Evolutionary conservation across 768 basidiomycete species (phyloP), one percentile per base, ranked within the genome.

Genomic region (Kwoniella heveanensis): DNA sequence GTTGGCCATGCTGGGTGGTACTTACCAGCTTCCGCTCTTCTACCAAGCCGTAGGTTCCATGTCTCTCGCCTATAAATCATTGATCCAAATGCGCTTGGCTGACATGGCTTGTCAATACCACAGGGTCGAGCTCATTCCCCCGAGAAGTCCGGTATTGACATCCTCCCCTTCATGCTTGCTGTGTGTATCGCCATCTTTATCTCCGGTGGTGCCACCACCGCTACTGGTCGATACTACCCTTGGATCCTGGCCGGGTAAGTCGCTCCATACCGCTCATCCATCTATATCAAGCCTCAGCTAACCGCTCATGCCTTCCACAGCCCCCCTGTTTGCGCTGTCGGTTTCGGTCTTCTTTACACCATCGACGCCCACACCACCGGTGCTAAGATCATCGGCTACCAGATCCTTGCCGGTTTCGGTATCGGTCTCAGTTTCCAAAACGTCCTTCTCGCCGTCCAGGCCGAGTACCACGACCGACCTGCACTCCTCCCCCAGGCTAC

Each of bases 71-170:
- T n/a, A n/a, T n/a, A n/a, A n/a, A n/a, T n/a, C n/a, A n/a, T n/a
- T n/a, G n/a, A n/a, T n/a, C n/a, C n/a, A n/a, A n/a, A n/a, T n/a
- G n/a, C n/a, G n/a, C n/a, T n/a, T 29, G 32, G n/a, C 57, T 59
- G 63, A 62, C 19, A 44, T 44, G 7, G 6, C 22, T n/a, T 24
- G 46, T 50, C n/a, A n/a, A n/a, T 50, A 21, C 13, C 27, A 9
- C 17, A 52, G 52, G 70, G 65, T 59, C 80, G 82, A 72, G 67
- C 70, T n/a, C 81, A 79, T 57, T 70, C 80, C 1, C 79, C 82
- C 1, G 79, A 78, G 37, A 74, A 80, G 60, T 76, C 78, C 9
- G 83, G 82, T 36, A 77, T 83, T 53, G 80, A 82, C 68, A 82
- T 83, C 60, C 71, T 83, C 17, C 77, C 81, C 1, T 82, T 79